Conservation (phyloP, 108 stramenopile genomes). For the Schizochytrium sp. region DNA sequence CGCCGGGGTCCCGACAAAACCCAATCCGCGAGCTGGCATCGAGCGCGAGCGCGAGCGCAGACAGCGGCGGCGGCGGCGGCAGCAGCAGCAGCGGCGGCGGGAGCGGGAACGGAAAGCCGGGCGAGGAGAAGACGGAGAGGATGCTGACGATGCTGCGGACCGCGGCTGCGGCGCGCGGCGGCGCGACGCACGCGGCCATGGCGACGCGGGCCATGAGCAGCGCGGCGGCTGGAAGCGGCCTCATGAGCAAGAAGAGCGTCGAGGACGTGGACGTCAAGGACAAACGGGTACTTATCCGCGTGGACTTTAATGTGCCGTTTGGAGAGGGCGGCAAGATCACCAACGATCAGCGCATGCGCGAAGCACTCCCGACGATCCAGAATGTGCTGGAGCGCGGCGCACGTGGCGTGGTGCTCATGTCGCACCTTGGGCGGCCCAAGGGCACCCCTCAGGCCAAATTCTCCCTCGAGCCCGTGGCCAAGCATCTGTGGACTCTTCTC, state of each 20-base stretch:
- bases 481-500: constrained; percentile 22
- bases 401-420: constrained; percentile 84
- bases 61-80: too few relatives aligned
- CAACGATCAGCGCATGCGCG: constrained; percentile 97
- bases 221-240: neutral
- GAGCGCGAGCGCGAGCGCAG: too few relatives aligned
- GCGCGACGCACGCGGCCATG: too few relatives aligned
- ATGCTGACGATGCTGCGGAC: too few relatives aligned
- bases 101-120: too few relatives aligned
- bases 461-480: constrained; percentile 88
- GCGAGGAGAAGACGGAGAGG: too few relatives aligned
- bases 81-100: too few relatives aligned
- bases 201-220: too few relatives aligned
- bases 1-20: too few relatives aligned
- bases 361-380: constrained; percentile 94
- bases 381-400: constrained; percentile 93
- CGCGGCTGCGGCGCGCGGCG: too few relatives aligned
- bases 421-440: constrained; percentile 97
- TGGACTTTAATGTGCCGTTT: constrained; percentile 55
- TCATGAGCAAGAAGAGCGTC: constrained; percentile 17
- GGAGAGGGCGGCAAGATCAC: constrained; percentile 82
- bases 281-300: constrained; percentile 47
- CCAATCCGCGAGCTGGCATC: too few relatives aligned
- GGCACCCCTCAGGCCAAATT: constrained; percentile 94
- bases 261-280: constrained; percentile 28